Evolutionary conservation across 768 basidiomycete genomes (phyloP).

Genomic region (Boletus coccyginus): DNA sequence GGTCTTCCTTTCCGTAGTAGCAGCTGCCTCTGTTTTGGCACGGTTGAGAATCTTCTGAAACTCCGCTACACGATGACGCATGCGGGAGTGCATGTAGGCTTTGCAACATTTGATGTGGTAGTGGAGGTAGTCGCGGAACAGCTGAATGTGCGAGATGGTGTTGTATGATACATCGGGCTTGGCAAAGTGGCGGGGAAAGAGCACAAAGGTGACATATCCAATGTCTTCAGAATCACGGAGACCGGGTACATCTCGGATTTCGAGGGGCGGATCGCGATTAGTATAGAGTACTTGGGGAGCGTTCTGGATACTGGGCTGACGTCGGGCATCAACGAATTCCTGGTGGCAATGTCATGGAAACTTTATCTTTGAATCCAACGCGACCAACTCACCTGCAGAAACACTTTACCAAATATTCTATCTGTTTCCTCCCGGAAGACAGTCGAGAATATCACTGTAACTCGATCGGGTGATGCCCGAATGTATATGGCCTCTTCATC

Average conservation of each 20-base stretch:
- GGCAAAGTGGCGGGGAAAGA: constrained; percentile 94
- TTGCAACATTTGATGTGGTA: constrained; percentile 99
- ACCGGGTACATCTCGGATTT: constrained; percentile 84
- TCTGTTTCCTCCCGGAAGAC: constrained; percentile 98
- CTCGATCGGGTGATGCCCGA: constrained; percentile 89
- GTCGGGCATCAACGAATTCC: constrained; percentile 99
- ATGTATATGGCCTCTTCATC: constrained; percentile 98
- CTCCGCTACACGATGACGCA: constrained; percentile 90
- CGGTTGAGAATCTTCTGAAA: constrained; percentile 96
- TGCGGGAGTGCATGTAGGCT: constrained; percentile 98
- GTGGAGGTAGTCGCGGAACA: constrained; percentile 98
- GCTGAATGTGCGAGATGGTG: constrained; percentile 92
- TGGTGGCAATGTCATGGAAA: constrained; percentile 28
- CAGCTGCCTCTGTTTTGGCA: constrained; percentile 88
- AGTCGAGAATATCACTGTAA: constrained; percentile 97
- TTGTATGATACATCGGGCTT: constrained; percentile 62
- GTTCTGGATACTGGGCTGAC: constrained; percentile 88
- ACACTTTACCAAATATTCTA: constrained; percentile 95
- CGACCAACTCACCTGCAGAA: constrained; percentile 73
- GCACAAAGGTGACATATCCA: constrained; percentile 96
- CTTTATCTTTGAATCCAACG: neutral
- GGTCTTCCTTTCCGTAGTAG: constrained; percentile 78
- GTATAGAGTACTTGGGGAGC: constrained; percentile 97
- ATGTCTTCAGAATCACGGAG: constrained; percentile 82
- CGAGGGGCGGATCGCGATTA: constrained; percentile 93